phyloP scores from a whole-genome alignment of 2,329 filamentous ascomycete species.

The Biscogniauxia mediterranea region DNA sequence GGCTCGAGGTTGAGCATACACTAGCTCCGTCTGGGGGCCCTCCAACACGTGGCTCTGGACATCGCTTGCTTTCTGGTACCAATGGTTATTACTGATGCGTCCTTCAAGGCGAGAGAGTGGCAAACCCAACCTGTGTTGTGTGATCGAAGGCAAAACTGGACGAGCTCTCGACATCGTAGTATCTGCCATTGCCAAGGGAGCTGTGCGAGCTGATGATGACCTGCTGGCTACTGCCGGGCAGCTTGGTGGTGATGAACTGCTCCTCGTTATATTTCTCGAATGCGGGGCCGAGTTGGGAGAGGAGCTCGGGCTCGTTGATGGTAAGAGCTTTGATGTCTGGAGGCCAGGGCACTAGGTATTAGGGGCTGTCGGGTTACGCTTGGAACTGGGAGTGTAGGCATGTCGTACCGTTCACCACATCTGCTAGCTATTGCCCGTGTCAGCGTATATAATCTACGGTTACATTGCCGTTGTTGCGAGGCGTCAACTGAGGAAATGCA shows the following conservation, averaged over 20 bases:
- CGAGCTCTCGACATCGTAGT: conserved; percentile 86
- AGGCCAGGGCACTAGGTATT: neutral
- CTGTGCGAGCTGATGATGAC: conserved; percentile 88
- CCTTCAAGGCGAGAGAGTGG: neutral
- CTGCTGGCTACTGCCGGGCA: conserved; percentile 79
- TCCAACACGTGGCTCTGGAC: conserved; percentile 79
- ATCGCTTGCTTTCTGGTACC: conserved; percentile 69
- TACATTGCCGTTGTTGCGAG: too few relatives aligned
- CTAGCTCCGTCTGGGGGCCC: conserved; percentile 71
- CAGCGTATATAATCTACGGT: conserved; percentile 11
- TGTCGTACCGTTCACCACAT: conserved; percentile 77
- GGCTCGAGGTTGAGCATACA: conserved; percentile 54
- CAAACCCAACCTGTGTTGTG: conserved; percentile 60
- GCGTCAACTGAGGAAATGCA: conserved; percentile 23
- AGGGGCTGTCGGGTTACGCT: conserved; percentile 9
- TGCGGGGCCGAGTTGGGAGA: conserved; percentile 73
- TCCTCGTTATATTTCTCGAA: conserved; percentile 96
- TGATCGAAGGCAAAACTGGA: conserved; percentile 91
- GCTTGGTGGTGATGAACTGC: conserved; percentile 84
- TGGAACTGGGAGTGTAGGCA: conserved; percentile 4
- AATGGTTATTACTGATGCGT: conserved; percentile 12
- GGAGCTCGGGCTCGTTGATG: conserved; percentile 62
- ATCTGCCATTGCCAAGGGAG: conserved; percentile 73
- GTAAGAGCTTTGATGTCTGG: conserved; percentile 89
- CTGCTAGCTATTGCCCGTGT: conserved; percentile 62